Base-by-base conservation (phyloP, 176 grass and related monocot species). In the Eremochloa ophiuroides region DNA sequence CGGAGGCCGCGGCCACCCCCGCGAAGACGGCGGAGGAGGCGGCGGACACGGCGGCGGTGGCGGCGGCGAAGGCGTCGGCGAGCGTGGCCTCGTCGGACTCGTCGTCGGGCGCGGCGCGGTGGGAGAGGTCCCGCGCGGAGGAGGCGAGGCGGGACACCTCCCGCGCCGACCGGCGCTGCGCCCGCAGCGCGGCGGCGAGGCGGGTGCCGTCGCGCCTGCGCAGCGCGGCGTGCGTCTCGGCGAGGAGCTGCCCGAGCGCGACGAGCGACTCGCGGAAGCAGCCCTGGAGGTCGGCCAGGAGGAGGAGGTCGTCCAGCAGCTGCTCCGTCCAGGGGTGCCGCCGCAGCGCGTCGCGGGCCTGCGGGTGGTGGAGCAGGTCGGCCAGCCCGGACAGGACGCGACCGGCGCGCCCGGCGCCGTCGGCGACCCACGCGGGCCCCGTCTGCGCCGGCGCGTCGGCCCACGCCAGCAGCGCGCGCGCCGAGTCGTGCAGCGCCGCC, bases 281-380 rank as follows among this genome's bases (percentile, higher is more conserved):
- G 34, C 69, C 86, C 71, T 91, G 69, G 68, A 82, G 55, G 71
- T 91, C 88, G n/a, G 88, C 75, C 4, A 94, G 84, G 23, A 75
- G 75, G 88, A 91, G 84, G 33, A 91, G 79, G 83, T 91, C 86
- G 48, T 91, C 92, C 18, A 94, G 83, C 3, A 88, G 83, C 73
- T 80, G 88, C 50, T 91, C 88, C 37, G 86, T 82, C 81, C 81
- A 91, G 1, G 70, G 83, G 43, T 73, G 60, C 4, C 82, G 58
- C 1, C 76, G 92, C 28, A 94, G 88, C 33, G 85, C 78, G 47
- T 94, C 92, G 10, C 73, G 76, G 0, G 86, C 86, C 75, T 91
- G 86, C 64, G 92, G 92, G 70, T 94, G 88, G 71, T 71, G 74
- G 16, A 94, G 78, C 3, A 94, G 80, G 17, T 83, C 88, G 1